Conservation (phyloP, 208 protist genomes). For the Leishmania martiniquensis region DNA sequence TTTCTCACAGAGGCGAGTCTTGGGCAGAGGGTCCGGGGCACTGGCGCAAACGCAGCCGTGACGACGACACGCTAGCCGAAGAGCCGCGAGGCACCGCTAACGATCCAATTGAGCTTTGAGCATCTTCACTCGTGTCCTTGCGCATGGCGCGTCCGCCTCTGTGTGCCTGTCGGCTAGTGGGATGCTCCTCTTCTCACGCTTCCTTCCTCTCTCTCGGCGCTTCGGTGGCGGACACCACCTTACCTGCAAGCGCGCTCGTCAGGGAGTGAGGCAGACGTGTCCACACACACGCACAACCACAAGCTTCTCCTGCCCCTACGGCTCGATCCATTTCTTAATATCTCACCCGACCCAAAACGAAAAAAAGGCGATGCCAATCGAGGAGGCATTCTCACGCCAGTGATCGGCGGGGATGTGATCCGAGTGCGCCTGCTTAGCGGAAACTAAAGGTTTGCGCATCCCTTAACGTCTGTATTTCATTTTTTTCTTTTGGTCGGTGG, state of each 20-base stretch:
- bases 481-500: too few relatives aligned
- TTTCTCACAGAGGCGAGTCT: background rate
- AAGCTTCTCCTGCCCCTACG: background rate
- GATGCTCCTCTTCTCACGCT: background rate
- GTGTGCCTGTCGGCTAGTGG: background rate
- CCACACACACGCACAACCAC: background rate
- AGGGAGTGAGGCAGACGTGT: background rate
- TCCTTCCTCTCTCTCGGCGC: slow-evolving; percentile 1
- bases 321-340: background rate
- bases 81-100: slow-evolving; percentile 46
- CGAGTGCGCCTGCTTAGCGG: too few relatives aligned
- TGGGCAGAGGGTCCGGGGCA: background rate
- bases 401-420: background rate
- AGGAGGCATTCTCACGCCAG: background rate
- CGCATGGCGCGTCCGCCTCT: background rate
- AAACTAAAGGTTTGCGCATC: too few relatives aligned
- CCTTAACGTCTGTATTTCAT: background rate
- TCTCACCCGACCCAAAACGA: background rate
- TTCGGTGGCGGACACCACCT: background rate
- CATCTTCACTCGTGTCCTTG: slow-evolving; percentile 4
- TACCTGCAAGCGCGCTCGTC: background rate
- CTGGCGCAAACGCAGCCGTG: slow-evolving; percentile 14
- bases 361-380: background rate
- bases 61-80: slow-evolving; percentile 23
- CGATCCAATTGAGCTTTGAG: slow-evolving; percentile 73